Evolutionary conservation across 2,329 filamentous ascomycete species (phyloP).

Genomic region (Fusarium virguliforme): DNA sequence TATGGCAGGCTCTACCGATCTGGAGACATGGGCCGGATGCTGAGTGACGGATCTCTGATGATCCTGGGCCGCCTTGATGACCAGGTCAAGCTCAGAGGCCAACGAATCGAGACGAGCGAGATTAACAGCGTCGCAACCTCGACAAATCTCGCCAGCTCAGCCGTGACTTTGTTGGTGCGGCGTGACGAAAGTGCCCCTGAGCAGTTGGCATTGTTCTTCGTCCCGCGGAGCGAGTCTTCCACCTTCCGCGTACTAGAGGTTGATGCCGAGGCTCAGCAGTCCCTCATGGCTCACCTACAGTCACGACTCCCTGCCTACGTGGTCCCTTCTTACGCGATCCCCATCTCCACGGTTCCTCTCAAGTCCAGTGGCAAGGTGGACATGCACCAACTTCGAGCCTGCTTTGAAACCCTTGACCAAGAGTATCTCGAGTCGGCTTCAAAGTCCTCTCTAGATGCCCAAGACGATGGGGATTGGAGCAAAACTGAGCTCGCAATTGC

Average conservation of each 20-base stretch:
- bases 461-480: conserved; percentile 64
- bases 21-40: conserved; percentile 85
- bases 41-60: conserved; percentile 82
- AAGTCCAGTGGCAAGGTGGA: conserved; percentile 85
- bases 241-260: conserved; percentile 59
- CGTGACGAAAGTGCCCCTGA: conserved; percentile 59
- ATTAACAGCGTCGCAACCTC: conserved; percentile 76
- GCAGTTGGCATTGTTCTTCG: conserved; percentile 80
- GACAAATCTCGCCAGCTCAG: conserved; percentile 70
- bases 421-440: conserved; percentile 61
- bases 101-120: conserved; percentile 84
- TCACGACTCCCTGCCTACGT: conserved; percentile 80
- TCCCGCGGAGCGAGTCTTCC: conserved; percentile 57
- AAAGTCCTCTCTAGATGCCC: conserved; percentile 47
- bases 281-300: conserved; percentile 70
- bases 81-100: conserved; percentile 86
- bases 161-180: conserved; percentile 73
- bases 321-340: conserved; percentile 82
- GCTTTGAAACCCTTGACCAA: conserved; percentile 64
- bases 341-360: conserved; percentile 78
- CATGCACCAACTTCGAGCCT: conserved; percentile 65
- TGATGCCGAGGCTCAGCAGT: conserved; percentile 55
- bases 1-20: conserved; percentile 86
- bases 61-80: conserved; percentile 83
- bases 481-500: conserved; percentile 71